Percentiles rank a stretch among this genome's conserved stretches.
These are phyloP conservation scores for Akebia trifoliata DNA, from an alignment of 164 flowering plant genomes.

Conservation along the genomic window DNA sequence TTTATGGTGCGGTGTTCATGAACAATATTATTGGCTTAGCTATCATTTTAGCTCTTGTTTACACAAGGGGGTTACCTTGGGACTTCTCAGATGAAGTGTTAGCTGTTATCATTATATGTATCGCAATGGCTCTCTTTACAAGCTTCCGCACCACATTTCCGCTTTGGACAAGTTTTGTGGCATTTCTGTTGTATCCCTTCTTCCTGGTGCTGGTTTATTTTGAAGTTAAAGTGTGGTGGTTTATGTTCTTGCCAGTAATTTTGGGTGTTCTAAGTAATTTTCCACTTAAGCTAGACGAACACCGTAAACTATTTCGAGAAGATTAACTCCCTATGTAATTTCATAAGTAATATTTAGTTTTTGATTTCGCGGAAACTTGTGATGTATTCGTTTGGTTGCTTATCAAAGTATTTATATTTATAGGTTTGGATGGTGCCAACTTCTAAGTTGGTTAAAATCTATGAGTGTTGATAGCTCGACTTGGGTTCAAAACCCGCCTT, in stretches of 20 bases:
- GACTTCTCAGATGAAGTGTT: slow-evolving; percentile 28
- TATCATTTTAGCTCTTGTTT: slow-evolving; percentile 18
- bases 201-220: slow-evolving; percentile 24
- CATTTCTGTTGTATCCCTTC: slow-evolving; percentile 29
- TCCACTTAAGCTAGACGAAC: no score
- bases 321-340: no score
- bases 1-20: slow-evolving; percentile 24
- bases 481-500: no score
- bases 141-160: slow-evolving; percentile 28
- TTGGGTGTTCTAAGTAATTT: slow-evolving; percentile 17
- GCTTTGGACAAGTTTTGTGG: slow-evolving; percentile 27
- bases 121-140: slow-evolving; percentile 18
- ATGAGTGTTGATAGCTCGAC: no score
- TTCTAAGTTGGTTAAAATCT: no score
- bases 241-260: slow-evolving; percentile 24
- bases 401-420: no score
- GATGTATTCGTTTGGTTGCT: no score
- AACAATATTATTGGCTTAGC: slow-evolving; percentile 21
- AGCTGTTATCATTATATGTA: slow-evolving; percentile 14
- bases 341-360: no score
- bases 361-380: no score
- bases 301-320: no score
- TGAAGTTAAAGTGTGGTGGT: no score
- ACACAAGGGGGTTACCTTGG: slow-evolving; percentile 19
- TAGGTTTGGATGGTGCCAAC: no score